A percentile compares a stretch with the other conserved stretches of the same genome.
Conservation (phyloP, 176 grass and related monocot genomes). For the Bolboschoenus planiculmis region DNA sequence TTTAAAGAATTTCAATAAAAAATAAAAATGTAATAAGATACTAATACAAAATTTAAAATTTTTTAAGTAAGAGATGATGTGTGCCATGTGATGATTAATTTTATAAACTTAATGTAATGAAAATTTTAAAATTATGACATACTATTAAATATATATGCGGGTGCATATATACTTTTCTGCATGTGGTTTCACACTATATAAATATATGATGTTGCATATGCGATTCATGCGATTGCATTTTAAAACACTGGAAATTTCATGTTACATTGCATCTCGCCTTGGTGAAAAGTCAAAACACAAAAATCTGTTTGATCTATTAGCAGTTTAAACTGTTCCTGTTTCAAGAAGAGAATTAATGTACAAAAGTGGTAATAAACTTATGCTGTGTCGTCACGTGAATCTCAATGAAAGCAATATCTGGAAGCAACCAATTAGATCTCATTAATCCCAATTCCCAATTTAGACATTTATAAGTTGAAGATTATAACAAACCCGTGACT, state of each 20-base stretch:
- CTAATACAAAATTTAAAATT: too few relatives aligned
- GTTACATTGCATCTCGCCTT: not conserved
- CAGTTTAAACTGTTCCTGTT: not conserved
- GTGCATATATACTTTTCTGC: too few relatives aligned
- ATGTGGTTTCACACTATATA: too few relatives aligned
- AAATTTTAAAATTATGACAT: too few relatives aligned
- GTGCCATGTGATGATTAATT: too few relatives aligned
- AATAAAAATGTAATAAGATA: too few relatives aligned
- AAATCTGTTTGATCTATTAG: not conserved
- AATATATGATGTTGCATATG: too few relatives aligned
- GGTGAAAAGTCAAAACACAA: not conserved
- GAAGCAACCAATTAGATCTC: not conserved
- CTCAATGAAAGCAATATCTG: not conserved
- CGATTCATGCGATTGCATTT: too few relatives aligned
- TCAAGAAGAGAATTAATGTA: not conserved
- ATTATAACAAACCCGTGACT: constrained; percentile 11
- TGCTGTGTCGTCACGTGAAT: constrained; percentile 4
- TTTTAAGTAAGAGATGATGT: too few relatives aligned
- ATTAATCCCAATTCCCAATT: not conserved
- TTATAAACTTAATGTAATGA: too few relatives aligned
- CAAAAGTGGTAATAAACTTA: not conserved
- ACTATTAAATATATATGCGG: too few relatives aligned
- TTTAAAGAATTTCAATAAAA: too few relatives aligned
- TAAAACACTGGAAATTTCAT: not conserved
- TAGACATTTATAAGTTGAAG: constrained; percentile 2